Evolutionary conservation across 257 asterid genomes (phyloP), one percentile per base, ranked within the genome.

Genomic region (Linderniella brevidens): DNA sequence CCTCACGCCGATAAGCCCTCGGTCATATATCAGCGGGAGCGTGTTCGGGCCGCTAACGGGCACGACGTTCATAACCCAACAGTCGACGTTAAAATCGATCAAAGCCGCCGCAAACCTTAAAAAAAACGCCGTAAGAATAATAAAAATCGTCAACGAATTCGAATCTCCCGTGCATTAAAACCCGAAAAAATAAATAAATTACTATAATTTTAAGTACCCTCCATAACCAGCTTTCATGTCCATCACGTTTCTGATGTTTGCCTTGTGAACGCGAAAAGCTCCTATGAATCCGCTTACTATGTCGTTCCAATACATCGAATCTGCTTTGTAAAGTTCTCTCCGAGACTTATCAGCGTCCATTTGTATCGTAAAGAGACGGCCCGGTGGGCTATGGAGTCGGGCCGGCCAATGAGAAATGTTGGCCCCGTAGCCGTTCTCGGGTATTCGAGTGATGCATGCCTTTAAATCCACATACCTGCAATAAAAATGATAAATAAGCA

Each of bases 161-260:
- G n/a, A 8, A 13, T 16, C 17, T 42, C 7, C 17, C 47, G 47
- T 42, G 10, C 17, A n/a, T 2, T 10, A 13, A 17, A 8, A 8
- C 7, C 17, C 13, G n/a, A 14, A 14, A 13, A 8, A 10, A 1
- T 8, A 2, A 8, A 13, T 8, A 14, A 42, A 9, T 42, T 13
- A 14, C 15, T 11, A 13, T 42, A 42, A 12, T 13, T 9, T 15
- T 4, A 40, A 17, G 60, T 69, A 78, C 90, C 90, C 90, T 56
- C 90, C 85, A 57, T 75, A 75, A 56, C 76, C 68, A 46, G 90
- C 81, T 69, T 38, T 74, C 88, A 78, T 78, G 69, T 74, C 88
- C 78, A 78, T 64, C 54, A 66, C 75, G 18, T 74, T 79, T 19
- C 85, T 72, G n/a, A 63, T 11, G 50, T 58, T 64, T 56, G 55